phyloP scores from a whole-genome alignment of 257 asterid genomes.

The Nicotiana tabacum region DNA sequence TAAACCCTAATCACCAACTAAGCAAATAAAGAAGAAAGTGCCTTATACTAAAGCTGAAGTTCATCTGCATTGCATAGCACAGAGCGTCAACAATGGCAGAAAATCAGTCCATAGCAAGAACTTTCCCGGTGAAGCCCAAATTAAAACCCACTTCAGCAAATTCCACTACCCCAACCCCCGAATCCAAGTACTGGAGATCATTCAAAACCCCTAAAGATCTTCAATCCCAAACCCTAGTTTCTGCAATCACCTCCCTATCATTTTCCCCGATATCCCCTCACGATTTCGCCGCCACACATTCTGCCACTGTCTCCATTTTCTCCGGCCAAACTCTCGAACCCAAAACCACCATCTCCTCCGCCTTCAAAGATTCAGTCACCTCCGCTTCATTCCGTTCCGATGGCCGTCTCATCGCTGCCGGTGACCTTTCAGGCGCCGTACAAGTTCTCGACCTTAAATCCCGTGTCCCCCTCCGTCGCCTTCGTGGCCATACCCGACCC shows the following conservation, averaged over 20 bases:
- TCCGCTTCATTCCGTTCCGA: constrained; percentile 68
- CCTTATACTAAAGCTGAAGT: background rate
- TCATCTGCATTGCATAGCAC: background rate
- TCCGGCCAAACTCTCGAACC: constrained; percentile 51
- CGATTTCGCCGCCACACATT: constrained; percentile 84
- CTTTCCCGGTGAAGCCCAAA: constrained; percentile 59
- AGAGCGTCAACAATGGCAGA: constrained; percentile 41
- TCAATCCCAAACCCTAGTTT: constrained; percentile 33
- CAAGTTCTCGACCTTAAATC: constrained; percentile 64
- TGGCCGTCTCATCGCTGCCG: constrained; percentile 70
- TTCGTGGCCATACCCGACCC: constrained; percentile 68
- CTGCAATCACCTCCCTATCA: constrained; percentile 50
- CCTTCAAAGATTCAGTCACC: constrained; percentile 52
- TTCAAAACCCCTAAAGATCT: constrained; percentile 67
- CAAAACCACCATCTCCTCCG: constrained; percentile 43
- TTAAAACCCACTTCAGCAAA: constrained; percentile 52
- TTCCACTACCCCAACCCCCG: constrained; percentile 49
- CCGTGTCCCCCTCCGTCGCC: constrained; percentile 51
- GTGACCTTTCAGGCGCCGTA: constrained; percentile 66
- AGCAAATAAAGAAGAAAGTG: background rate
- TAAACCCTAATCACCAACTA: too few species aligned
- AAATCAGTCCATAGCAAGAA: constrained; percentile 9
- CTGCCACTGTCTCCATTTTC: constrained; percentile 58
- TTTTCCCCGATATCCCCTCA: constrained; percentile 68
- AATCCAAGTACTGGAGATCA: constrained; percentile 82